Evolutionary conservation across 192 early-diverging fungal species (phyloP), one percentile per base, ranked within the genome.

Genomic region (Chytriomyces hyalinus): DNA sequence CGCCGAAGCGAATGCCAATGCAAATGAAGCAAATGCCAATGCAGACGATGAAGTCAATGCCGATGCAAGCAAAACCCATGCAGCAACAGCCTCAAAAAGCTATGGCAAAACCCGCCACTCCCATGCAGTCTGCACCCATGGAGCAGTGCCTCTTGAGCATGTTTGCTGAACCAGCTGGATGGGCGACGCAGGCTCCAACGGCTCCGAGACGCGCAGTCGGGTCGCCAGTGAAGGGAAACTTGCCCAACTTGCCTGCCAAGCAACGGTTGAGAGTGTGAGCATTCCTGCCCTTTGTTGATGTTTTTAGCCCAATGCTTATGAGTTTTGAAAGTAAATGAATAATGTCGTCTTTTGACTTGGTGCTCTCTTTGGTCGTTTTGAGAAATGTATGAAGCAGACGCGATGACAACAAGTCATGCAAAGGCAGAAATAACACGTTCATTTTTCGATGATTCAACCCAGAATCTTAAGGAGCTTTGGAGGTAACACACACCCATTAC

Each of bases 1-100:
- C 72, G 3, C 72, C 72, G 4, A 74, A 74, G 46, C 44, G 61
- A 10, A 66, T 75, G 7, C 11, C 69, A 57, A 22, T 9, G 15
- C 49, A 47, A 22, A 28, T 57, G 11, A 20, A 70, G 20, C 68
- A 49, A 53, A 70, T 70, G 68, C 69, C 49, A 70, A 2, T 8
- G 15, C 50, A 49, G 53, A 13, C 6, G 57, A 20, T 15, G 15
- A 10, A 49, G 53, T 7, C 68, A 49, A 70, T 70, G 68, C n/a
- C 9, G 17, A 53, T 15, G 13, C 24, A 57, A 28, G 49, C 68
- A 57, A 11, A 45, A 43, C 53, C 11, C 13, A 57, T 57, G 53
- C 11, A 57, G 53, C 53, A 57, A 57, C 53, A 57, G 3, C 28
- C 28, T 36, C 28, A 36, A 36, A 36, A 36, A 36, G 28, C 28